Evolutionary conservation across 257 asterid genomes (phyloP).

Genomic region (Coffea canephora): DNA sequence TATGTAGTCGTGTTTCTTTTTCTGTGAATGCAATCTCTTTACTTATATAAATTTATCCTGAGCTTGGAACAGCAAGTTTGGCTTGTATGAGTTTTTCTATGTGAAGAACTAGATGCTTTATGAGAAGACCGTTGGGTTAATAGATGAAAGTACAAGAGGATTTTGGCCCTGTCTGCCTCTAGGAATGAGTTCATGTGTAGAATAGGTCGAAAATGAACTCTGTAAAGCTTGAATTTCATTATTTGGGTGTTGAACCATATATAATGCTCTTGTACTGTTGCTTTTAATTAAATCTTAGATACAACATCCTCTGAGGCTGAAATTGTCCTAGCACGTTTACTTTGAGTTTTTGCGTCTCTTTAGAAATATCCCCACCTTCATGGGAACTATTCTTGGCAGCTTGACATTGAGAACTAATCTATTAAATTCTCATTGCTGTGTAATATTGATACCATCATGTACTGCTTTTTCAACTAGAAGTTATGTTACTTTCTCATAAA

Average conservation of each 20-base stretch:
- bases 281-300: background rate
- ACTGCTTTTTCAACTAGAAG: background rate
- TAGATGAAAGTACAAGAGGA: constrained; percentile 2
- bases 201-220: background rate
- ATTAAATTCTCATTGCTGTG: background rate
- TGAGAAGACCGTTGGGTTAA: background rate
- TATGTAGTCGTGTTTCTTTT: background rate
- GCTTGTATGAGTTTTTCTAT: background rate
- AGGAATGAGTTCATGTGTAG: background rate
- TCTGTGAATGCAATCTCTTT: background rate
- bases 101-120: background rate
- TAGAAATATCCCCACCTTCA: background rate
- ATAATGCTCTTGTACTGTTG: background rate
- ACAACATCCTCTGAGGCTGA: background rate
- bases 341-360: background rate
- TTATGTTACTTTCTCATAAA: background rate
- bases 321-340: background rate
- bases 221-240: background rate
- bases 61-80: background rate
- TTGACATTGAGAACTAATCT: background rate
- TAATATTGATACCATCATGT: background rate
- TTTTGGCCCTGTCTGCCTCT: background rate
- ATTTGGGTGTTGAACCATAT: background rate
- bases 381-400: background rate
- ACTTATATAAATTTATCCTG: background rate